Base-by-base conservation (phyloP, 1,284 basidiomycete species). In the Testicularia cyperi region DNA sequence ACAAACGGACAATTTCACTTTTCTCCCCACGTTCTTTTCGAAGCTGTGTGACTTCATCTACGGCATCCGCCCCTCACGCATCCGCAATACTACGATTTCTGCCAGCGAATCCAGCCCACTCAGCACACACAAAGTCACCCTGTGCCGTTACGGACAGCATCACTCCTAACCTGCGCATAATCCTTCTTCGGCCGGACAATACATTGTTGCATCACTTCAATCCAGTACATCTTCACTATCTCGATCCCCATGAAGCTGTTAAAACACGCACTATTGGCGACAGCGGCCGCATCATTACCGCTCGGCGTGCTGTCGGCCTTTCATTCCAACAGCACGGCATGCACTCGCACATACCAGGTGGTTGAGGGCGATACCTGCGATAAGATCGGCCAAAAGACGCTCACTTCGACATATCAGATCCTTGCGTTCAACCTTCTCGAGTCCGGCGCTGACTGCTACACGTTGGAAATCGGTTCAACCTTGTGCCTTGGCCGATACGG, bases 401-500 rank as follows among this genome's bases (percentile, higher is more conserved):
- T 82, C 39, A 85, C 82, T 46, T 86, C 86, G 21, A 86, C 86
- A 83, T 88, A 85, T 78, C 86, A 88, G 77, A 82, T 88, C 36
- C 82, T 83, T 2, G 80, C 80, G 12, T 78, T 83, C 64, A 88
- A 88, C 77, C 44, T 78, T 0, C 68, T 56, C 40, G 63, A 70
- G 44, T 82, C 86, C 60, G 78, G 87, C 65, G 13, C 65, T 0
- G 36, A 33, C 3, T 88, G 87, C 79, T 67, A 74, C 63, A 86
- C 87, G 74, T 82, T 88, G 47, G 33, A 64, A 4, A 77, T 81
- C 5, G 83, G 82, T 34, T 83, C 82, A 84, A 25, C 32, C 8
- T 57, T 72, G 42, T 72, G 69, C 27, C 63, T 72, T 15, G 69
- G 69, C 9, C 60, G 66, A 16, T 72, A 65, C 31, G 69, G 69